A percentile compares a stretch with the other conserved stretches of the same genome.
These are phyloP conservation scores for Cryptomeria japonica DNA, from an alignment of 75 land plant genomes.

Conservation along the genomic window DNA sequence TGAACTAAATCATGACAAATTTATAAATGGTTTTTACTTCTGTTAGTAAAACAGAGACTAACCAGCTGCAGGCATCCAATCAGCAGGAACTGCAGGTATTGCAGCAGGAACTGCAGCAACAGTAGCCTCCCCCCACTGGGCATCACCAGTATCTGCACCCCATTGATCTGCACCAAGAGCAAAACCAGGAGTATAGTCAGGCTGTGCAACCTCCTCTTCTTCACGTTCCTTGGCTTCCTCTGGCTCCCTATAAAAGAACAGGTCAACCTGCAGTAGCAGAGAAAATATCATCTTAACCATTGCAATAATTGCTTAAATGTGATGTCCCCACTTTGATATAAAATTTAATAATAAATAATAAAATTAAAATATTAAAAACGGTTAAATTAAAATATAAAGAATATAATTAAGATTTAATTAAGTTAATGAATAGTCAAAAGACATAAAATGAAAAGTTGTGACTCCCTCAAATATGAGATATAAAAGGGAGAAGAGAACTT, in stretches of 20 bases:
- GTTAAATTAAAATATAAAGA: too few relatives aligned
- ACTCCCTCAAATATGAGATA: too few relatives aligned
- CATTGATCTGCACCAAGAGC: slow-evolving; percentile 24
- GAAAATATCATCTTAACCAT: not conserved
- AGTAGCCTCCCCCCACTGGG: slow-evolving; percentile 16
- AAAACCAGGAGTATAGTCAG: slow-evolving; percentile 2
- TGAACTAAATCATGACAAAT: not conserved
- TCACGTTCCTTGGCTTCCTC: slow-evolving; percentile 71
- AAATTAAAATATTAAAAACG: too few relatives aligned
- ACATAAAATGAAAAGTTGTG: too few relatives aligned
- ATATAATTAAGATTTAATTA: too few relatives aligned
- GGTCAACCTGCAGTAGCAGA: slow-evolving; percentile 44
- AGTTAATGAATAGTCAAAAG: too few relatives aligned
- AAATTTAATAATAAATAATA: too few relatives aligned
- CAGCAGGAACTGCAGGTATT: slow-evolving; percentile 22
- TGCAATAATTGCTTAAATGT: not conserved
- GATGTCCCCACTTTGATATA: too few relatives aligned
- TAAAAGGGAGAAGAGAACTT: too few relatives aligned
- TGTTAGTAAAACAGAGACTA: not conserved
- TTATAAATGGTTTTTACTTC: too few relatives aligned
- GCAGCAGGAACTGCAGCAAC: slow-evolving; percentile 21
- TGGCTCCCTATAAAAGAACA: slow-evolving; percentile 67
- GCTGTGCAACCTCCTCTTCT: slow-evolving; percentile 34
- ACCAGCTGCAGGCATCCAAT: slow-evolving; percentile 33
- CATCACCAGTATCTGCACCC: slow-evolving; percentile 13